phyloP scores from a whole-genome alignment of 208 protist species.

The Crithidia thermophila region DNA sequence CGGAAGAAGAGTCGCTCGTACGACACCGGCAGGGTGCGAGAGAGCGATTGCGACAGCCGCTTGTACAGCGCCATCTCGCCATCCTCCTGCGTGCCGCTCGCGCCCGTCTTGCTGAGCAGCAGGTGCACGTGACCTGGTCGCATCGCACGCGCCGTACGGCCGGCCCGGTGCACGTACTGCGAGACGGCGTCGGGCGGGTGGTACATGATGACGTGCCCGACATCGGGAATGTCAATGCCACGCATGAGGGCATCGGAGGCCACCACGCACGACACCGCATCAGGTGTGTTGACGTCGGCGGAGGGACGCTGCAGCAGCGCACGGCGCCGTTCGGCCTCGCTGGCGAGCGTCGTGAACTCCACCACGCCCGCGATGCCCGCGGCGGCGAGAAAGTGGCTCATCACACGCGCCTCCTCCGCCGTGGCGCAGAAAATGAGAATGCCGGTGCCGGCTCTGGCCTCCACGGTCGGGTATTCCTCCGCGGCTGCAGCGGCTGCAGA shows the following conservation, averaged over 20 bases:
- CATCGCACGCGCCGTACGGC: conserved; percentile 96
- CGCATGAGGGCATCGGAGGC: conserved; percentile 91
- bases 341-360: conserved; percentile 88
- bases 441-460: conserved; percentile 62
- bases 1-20: conserved; percentile 87
- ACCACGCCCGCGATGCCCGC: conserved; percentile 61
- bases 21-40: conserved; percentile 62
- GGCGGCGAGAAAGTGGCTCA: conserved; percentile 86
- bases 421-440: conserved; percentile 88
- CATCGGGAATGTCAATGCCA: conserved; percentile 88
- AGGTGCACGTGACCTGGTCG: conserved; percentile 78
- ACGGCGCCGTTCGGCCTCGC: conserved; percentile 68
- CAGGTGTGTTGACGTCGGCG: background rate
- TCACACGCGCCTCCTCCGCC: conserved; percentile 87
- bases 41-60: conserved; percentile 46
- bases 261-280: conserved; percentile 54
- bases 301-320: conserved; percentile 48
- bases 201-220: conserved; percentile 93
- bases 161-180: conserved; percentile 97
- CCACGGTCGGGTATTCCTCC: conserved; percentile 45
- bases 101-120: conserved; percentile 74
- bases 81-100: conserved; percentile 60
- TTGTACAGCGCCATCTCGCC: conserved; percentile 81
- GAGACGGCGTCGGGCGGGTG: conserved; percentile 85
- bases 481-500: conserved; percentile 2